These are phyloP conservation scores for Candida sojae DNA, from an alignment of 1,139 yeast species.

Conservation along the genomic window DNA sequence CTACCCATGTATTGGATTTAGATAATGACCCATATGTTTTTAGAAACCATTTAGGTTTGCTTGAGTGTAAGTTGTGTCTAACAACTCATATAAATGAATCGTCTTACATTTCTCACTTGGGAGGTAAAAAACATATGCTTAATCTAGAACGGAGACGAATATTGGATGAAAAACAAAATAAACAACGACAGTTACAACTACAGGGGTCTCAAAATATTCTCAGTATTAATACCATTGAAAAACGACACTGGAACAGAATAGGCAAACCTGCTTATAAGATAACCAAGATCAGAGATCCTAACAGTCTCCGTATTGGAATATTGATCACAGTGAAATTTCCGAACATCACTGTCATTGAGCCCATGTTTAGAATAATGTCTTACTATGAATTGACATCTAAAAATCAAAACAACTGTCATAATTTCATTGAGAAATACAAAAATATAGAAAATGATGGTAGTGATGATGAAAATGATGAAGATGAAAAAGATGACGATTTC, in stretches of 20 bases:
- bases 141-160: slow-evolving; percentile 62
- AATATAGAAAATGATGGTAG: not conserved
- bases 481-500: slow-evolving; percentile 30
- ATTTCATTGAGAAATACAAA: slow-evolving; percentile 22
- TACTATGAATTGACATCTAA: slow-evolving; percentile 63
- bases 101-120: slow-evolving; percentile 77
- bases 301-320: slow-evolving; percentile 59
- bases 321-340: slow-evolving; percentile 60
- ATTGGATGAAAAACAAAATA: slow-evolving; percentile 38
- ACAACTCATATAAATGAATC: slow-evolving; percentile 76
- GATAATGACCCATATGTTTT: slow-evolving; percentile 79
- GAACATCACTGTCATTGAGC: slow-evolving; percentile 49
- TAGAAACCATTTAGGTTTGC: slow-evolving; percentile 69
- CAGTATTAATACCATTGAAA: slow-evolving; percentile 36
- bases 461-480: slow-evolving; percentile 17
- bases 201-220: slow-evolving; percentile 15
- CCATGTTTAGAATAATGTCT: slow-evolving; percentile 73
- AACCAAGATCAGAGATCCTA: slow-evolving; percentile 65
- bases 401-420: slow-evolving; percentile 30
- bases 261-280: slow-evolving; percentile 74
- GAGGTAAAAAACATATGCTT: slow-evolving; percentile 75
- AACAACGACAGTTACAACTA: slow-evolving; percentile 14
- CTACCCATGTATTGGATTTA: slow-evolving; percentile 60
- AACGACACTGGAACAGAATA: slow-evolving; percentile 57
- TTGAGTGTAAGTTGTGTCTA: slow-evolving; percentile 75